These are phyloP conservation scores for Stygiomarasmius scandens DNA, from an alignment of 1,284 basidiomycete genomes.

Conservation along the genomic window DNA sequence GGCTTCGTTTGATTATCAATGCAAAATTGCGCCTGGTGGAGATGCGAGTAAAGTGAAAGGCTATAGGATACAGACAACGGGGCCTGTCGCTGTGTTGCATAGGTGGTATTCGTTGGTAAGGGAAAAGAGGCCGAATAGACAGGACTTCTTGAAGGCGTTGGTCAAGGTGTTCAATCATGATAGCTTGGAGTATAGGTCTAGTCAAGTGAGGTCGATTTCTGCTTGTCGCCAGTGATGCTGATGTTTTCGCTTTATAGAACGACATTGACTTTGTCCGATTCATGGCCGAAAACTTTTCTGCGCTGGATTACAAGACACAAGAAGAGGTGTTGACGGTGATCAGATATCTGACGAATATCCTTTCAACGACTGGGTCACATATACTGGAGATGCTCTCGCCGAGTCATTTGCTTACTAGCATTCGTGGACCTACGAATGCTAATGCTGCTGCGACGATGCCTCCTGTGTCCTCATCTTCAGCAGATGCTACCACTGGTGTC, in stretches of 20 bases:
- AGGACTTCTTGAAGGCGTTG: slow-evolving; percentile 87
- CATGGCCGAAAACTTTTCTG: slow-evolving; percentile 92
- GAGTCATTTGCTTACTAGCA: slow-evolving; percentile 63
- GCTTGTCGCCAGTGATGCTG: not conserved
- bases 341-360: slow-evolving; percentile 75
- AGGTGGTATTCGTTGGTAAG: slow-evolving; percentile 90
- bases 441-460: not conserved
- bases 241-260: slow-evolving; percentile 45
- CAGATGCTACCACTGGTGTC: not conserved
- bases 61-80: slow-evolving; percentile 56
- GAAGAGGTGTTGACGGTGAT: slow-evolving; percentile 92
- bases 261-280: slow-evolving; percentile 86
- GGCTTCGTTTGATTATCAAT: slow-evolving; percentile 84
- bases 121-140: slow-evolving; percentile 83
- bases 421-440: slow-evolving; percentile 39
- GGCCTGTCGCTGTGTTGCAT: slow-evolving; percentile 74
- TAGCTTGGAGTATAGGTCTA: slow-evolving; percentile 44
- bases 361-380: slow-evolving; percentile 87
- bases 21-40: slow-evolving; percentile 45
- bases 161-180: slow-evolving; percentile 78
- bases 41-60: slow-evolving; percentile 48
- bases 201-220: slow-evolving; percentile 41
- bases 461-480: not conserved
- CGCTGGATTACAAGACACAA: slow-evolving; percentile 91
- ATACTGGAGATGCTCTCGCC: slow-evolving; percentile 71